Conservation (phyloP, 805 yeast genomes). For the Candida corydali region DNA sequence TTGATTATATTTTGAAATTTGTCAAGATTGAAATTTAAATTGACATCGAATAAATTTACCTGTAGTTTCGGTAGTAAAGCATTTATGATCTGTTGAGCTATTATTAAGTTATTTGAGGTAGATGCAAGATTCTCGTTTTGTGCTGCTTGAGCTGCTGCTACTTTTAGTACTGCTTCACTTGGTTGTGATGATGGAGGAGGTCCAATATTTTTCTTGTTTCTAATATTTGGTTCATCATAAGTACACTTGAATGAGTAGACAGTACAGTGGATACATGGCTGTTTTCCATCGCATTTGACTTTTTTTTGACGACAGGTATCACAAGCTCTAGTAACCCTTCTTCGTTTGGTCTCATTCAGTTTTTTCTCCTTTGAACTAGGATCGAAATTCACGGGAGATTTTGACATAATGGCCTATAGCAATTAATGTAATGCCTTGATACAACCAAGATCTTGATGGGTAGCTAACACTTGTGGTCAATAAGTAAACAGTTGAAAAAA, state of each 20-base stretch:
- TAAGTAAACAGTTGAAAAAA: no score
- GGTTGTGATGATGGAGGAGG: conserved; percentile 23
- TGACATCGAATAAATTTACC: conserved; percentile 31
- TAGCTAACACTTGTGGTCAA: no score
- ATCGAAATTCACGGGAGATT: not conserved
- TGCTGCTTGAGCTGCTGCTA: conserved; percentile 10
- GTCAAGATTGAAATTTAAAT: conserved; percentile 28
- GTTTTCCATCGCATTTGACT: conserved; percentile 75
- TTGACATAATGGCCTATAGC: no score
- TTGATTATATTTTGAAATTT: conserved; percentile 26
- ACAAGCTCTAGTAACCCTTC: conserved; percentile 72
- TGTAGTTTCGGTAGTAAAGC: conserved; percentile 32
- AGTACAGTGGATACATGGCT: conserved; percentile 79
- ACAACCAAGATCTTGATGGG: no score
- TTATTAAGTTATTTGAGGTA: conserved; percentile 16
- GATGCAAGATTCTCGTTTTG: not conserved
- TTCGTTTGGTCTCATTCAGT: conserved; percentile 38
- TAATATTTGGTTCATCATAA: conserved; percentile 69
- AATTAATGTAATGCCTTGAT: no score
- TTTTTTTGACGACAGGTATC: conserved; percentile 72
- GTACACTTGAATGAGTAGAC: conserved; percentile 84
- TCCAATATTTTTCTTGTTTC: conserved; percentile 43
- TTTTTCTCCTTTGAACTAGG: not conserved
- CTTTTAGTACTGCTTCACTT: conserved; percentile 9
- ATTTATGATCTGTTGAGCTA: conserved; percentile 32